Evolutionary conservation across 257 asterid genomes (phyloP), one percentile per base, ranked within the genome.

Genomic region (Solanum pimpinellifolium): DNA sequence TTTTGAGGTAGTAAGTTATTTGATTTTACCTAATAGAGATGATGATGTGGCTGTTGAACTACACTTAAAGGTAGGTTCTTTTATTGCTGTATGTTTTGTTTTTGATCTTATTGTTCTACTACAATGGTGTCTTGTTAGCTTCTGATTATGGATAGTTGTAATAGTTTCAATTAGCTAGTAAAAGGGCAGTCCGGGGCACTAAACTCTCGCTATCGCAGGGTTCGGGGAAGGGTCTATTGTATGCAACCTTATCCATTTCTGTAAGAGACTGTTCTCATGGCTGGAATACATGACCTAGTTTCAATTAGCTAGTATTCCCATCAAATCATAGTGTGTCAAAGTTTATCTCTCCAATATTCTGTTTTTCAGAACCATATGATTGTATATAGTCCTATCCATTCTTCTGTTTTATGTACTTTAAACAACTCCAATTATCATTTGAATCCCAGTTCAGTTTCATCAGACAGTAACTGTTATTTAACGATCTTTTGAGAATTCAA

Each of bases 31-130:
- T 2, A 91, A 90, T 84, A 94, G 98, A 85, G 99, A 97, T 86
- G 99, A 97, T 90, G 95, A 94, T 87, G 76, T 90, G 85, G 98
- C 96, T 5, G 94, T 97, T 87, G 96, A 97, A 84, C 35, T 93
- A 89, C 98, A 95, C 83, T 92, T 90, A n/a, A 88, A 94, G 98
- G 99, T 94, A 75, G 25, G 75, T 23, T 75, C 62, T 31, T 11
- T 59, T 86, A 41, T 85, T 87, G 62, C 42, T 72, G 9, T 66
- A 31, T 84, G 27, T 21, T 66, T 88, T 59, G 74, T 15, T 46
- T 78, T 46, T 23, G 16, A 72, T 74, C 20, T 74, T 39, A 74
- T 69, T 37, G 31, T 74, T 74, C 52, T 75, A 12, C 83, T 75
- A 39, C 31, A 39, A 74, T 74, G 82, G 31, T 39, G 82, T 74